Evolutionary conservation across 208 protist species (phyloP).

Genomic region (Leishmania guyanensis): DNA sequence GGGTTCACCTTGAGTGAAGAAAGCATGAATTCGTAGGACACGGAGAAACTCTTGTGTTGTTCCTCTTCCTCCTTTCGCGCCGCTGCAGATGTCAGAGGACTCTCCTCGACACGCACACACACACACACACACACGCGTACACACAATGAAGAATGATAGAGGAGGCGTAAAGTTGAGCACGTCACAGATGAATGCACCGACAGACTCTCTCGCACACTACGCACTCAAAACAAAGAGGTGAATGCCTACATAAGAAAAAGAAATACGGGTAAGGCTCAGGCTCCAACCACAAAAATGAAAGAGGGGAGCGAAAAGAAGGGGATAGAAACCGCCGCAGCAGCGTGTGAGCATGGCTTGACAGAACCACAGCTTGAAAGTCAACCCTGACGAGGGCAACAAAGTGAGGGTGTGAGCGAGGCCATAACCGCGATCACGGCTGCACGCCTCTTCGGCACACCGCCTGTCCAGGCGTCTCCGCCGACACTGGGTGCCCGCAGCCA

Average conservation of each 20-base stretch:
- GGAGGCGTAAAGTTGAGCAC: background rate
- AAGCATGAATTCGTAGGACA: too few species aligned
- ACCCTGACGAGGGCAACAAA: background rate
- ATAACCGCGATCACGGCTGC: too few species aligned
- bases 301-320: background rate
- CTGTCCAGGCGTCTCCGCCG: too few species aligned
- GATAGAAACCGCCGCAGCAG: background rate
- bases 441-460: too few species aligned
- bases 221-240: too few species aligned
- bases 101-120: background rate
- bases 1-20: background rate
- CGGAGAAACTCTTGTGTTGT: background rate
- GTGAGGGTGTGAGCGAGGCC: background rate
- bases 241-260: too few species aligned
- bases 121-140: background rate
- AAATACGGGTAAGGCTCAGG: too few species aligned
- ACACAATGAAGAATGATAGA: background rate
- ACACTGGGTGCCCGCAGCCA: too few species aligned
- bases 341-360: background rate
- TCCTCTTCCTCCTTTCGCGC: background rate
- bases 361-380: too few species aligned
- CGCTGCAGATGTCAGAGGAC: background rate
- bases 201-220: too few species aligned
- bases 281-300: background rate
- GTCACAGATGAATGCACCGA: background rate